Evolutionary conservation across 2,329 filamentous ascomycete genomes (phyloP), one percentile per base, ranked within the genome.

Genomic region (Talaromyces sp.): DNA sequence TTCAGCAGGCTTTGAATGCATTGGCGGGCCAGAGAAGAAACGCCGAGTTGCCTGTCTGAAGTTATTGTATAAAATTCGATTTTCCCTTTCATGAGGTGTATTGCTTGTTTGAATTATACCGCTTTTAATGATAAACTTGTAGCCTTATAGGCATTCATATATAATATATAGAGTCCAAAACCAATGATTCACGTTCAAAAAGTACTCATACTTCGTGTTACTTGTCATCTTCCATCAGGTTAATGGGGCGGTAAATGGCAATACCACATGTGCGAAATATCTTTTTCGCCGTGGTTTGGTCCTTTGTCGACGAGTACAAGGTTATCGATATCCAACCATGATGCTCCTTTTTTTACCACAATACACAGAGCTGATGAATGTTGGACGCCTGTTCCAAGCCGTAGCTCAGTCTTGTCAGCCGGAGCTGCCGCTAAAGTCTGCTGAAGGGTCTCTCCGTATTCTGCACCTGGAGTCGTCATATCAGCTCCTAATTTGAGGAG

Each of bases 1-100:
- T 97, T 70, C 89, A 90, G 61, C 79, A 84, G 65, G 82, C 81
- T 3, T 81, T 96, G 63, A 90, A 95, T 71, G 85, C 86, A 66
- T 71, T 86, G 64, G 88, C 90, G 0, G 77, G 90, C 41, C 85
- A 85, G 29, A 81, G 87, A 68, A 84, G 88, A 66, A 92, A 92
- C 69, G 84, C 86, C 41, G 90, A 94, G 70, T 75, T 96, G 56
- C 73, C 73, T 21, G 73, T 75, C 53, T 62, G 21, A 57, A 3
- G 35, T 50, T 10, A 11, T 52, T 52, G 24, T 7, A 52, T 52
- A 27, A n/a, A 17, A 1, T 9, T 10, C 6, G 43, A 9, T 26
- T 26, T 50, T 50, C 43, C 24, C 26, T 50, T 50, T 50, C 12
- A 50, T 5, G 43, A 50, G 43, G 43, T 50, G 43, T 50, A 50